A percentile compares a stretch with the other conserved stretches of the same genome.
Evolutionary conservation across 306 rosid genomes (phyloP).

Genomic region (Potentilla sterilis): DNA sequence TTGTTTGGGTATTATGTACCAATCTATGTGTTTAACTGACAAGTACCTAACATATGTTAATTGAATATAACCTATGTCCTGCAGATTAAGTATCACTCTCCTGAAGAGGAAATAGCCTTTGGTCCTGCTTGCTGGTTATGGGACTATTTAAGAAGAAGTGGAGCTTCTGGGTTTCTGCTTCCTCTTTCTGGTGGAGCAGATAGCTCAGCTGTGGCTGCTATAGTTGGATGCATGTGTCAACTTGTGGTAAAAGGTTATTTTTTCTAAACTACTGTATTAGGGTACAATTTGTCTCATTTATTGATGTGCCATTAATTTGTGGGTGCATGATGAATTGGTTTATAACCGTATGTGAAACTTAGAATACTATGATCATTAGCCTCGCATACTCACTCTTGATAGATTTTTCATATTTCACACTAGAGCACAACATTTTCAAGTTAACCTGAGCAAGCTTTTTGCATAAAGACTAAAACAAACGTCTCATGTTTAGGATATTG

Average conservation of each 20-base stretch:
- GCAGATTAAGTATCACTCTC: constrained; percentile 79
- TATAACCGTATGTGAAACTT: constrained; percentile 9
- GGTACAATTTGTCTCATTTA: not conserved
- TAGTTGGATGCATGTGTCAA: constrained; percentile 98
- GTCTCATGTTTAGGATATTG: not conserved
- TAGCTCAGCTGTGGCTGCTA: constrained; percentile 94
- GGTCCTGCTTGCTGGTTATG: constrained; percentile 99
- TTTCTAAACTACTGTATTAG: not conserved
- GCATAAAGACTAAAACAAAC: not conserved
- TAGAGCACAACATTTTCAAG: not conserved
- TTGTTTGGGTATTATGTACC: not conserved
- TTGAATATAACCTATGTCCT: constrained; percentile 28
- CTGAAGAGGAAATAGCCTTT: constrained; percentile 96
- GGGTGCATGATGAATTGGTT: not conserved
- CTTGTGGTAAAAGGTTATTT: constrained; percentile 82
- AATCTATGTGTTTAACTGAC: not conserved
- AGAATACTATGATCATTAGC: constrained; percentile 16
- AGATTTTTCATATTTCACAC: not conserved
- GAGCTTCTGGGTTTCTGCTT: constrained; percentile 98
- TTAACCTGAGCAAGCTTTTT: not conserved
- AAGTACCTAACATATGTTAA: constrained; percentile 20
- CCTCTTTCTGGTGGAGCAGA: constrained; percentile 99
- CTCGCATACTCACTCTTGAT: not conserved
- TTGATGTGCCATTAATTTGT: not conserved
- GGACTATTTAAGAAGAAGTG: constrained; percentile 97